Conservation (phyloP, 495 filamentous ascomycete species). For the Lasiosphaeris hirsuta region DNA sequence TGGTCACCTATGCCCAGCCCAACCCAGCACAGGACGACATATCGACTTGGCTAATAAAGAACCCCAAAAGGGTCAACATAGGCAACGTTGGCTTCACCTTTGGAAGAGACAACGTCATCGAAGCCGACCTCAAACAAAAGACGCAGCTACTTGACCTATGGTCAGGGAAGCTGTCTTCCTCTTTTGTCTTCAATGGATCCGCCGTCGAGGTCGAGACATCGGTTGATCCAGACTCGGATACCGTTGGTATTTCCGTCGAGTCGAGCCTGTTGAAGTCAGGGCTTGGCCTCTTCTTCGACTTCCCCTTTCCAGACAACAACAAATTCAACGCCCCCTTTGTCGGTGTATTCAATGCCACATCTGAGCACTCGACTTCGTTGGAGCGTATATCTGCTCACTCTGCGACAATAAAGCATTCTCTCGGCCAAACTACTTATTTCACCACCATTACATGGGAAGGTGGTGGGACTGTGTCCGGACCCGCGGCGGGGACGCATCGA, state of each 20-base stretch:
- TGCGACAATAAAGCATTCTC: constrained; percentile 43
- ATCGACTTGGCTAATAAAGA: constrained; percentile 52
- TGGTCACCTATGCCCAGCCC: constrained; percentile 51
- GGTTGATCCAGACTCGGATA: constrained; percentile 45
- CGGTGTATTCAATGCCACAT: constrained; percentile 43
- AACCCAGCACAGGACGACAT: constrained; percentile 50
- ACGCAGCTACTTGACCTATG: constrained; percentile 48
- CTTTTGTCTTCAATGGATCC: constrained; percentile 40
- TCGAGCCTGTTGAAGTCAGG: constrained; percentile 36
- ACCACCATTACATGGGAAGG: constrained; percentile 38
- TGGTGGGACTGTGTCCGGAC: constrained; percentile 32
- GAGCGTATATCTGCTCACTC: constrained; percentile 17
- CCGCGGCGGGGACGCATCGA: constrained; percentile 37
- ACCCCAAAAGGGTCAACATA: constrained; percentile 51
- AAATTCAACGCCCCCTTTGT: constrained; percentile 51
- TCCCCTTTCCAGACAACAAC: constrained; percentile 44
- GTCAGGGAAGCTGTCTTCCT: constrained; percentile 44
- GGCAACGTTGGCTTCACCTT: constrained; percentile 48
- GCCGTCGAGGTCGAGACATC: constrained; percentile 43
- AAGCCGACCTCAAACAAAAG: constrained; percentile 37
- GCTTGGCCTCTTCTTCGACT: constrained; percentile 50
- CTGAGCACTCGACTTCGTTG: constrained; percentile 41
- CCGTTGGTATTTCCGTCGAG: constrained; percentile 42
- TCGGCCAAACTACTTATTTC: constrained; percentile 45
- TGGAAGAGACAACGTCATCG: constrained; percentile 35